Base-by-base conservation (phyloP, 139 green algal genomes). In the Haematococcus lacustris region DNA sequence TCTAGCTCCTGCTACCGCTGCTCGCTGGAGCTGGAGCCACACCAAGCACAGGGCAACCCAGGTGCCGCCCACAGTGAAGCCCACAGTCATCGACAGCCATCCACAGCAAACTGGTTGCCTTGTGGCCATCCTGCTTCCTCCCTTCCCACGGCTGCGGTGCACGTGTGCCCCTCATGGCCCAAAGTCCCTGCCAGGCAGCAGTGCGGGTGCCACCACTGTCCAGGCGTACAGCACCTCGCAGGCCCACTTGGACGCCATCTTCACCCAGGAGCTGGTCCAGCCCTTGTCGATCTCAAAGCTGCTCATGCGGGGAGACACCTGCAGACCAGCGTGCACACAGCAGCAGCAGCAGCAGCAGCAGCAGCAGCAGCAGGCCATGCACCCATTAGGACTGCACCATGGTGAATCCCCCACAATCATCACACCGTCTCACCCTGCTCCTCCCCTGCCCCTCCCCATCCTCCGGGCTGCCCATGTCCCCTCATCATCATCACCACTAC, bases 191-290 rank as follows among this genome's bases (percentile, higher is more conserved):
- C 84, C 63, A 0, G 34, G 64, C 4, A 88, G 83, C 9, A 91
- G 51, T 1, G 67, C 69, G 1, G 89, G 91, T 2, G 91, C 91
- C 0, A 96, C n/a, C 13, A 97, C 73, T 17, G 76, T 91, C 91
- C 91, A 96, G 2, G 79, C 51, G 76, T 96, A 97, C 57, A 97
- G 72, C 64, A 84, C 7, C 25, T 82, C 87, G 32, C 84, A 89
- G 1, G 90, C 73, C 91, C 91, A 97, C 73, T 88, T 85, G 2
- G 77, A 80, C 0, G 63, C 83, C 28, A 97, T 91, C 73, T 94
- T 95, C 9, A 92, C 85, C 89, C 90, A 96, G 2, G 82, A 77
- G 63, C 73, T 84, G 21, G 78, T 80, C 79, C 85, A 91, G 7
- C 88, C 85, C 2, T 75, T 76, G 60, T 89, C 88, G 2, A 92